phyloP scores from a whole-genome alignment of 2,329 filamentous ascomycete species.

The Sclerotinia subarctica region DNA sequence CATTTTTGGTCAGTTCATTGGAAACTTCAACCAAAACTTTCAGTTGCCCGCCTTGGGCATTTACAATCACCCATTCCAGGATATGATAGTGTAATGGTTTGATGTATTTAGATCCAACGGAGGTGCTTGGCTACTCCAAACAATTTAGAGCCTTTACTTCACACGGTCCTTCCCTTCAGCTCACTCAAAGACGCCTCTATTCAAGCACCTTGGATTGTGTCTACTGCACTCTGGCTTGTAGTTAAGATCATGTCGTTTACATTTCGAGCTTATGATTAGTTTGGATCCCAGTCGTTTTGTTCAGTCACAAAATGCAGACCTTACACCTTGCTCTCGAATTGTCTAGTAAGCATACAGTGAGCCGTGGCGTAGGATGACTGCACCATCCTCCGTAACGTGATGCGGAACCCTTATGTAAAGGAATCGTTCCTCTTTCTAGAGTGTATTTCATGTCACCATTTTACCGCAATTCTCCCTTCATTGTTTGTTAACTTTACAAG shows the following conservation, averaged over 20 bases:
- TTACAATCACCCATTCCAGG: background rate
- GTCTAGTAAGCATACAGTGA: background rate
- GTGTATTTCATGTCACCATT: background rate
- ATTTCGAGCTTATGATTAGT: background rate
- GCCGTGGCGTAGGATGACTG: background rate
- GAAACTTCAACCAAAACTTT: background rate
- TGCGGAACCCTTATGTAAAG: background rate
- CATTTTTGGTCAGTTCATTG: too few species aligned
- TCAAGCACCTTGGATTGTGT: too few species aligned
- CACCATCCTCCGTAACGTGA: background rate
- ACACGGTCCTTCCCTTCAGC: too few species aligned
- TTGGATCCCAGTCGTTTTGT: too few species aligned
- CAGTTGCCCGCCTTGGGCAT: background rate
- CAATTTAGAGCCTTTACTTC: background rate
- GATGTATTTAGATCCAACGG: too few species aligned
- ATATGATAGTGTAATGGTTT: background rate
- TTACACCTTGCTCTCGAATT: background rate
- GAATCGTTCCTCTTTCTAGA: background rate
- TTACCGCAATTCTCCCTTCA: background rate
- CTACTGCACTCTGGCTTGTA: background rate
- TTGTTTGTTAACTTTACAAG: background rate
- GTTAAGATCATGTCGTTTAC: background rate
- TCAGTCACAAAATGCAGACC: background rate
- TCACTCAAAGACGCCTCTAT: background rate
- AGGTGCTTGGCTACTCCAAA: background rate